Evolutionary conservation across 2,329 filamentous ascomycete species (phyloP).

Genomic region (Diaporthe capsici): DNA sequence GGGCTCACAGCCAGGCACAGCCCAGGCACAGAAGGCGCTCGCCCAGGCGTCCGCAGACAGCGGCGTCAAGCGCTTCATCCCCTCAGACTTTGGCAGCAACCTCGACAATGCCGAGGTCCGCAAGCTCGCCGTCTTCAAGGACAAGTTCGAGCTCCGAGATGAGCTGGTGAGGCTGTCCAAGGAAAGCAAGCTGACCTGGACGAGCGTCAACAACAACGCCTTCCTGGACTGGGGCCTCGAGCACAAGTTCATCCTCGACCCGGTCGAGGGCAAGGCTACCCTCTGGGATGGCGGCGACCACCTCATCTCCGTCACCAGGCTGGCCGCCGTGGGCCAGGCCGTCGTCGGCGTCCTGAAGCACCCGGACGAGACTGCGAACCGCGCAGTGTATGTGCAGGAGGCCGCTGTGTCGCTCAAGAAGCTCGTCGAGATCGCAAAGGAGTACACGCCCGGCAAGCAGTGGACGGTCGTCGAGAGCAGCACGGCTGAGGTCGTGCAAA

Average conservation of each 20-base stretch:
- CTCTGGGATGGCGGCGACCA: constrained; percentile 66
- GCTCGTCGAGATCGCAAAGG: constrained; percentile 34
- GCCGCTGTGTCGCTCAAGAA: constrained; percentile 31
- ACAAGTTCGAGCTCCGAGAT: constrained; percentile 61
- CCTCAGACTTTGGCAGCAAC: constrained; percentile 67
- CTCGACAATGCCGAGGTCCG: constrained; percentile 54
- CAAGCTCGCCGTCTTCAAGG: constrained; percentile 64
- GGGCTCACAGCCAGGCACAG: constrained; percentile 41
- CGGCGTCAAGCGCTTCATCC: constrained; percentile 72
- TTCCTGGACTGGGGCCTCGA: constrained; percentile 72
- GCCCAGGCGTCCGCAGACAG: constrained; percentile 71
- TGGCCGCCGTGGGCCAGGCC: constrained; percentile 61
- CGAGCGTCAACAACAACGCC: constrained; percentile 63
- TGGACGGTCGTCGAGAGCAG: constrained; percentile 26
- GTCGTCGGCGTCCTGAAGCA: constrained; percentile 64
- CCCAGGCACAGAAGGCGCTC: constrained; percentile 61
- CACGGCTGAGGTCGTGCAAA: constrained; percentile 14
- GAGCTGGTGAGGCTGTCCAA: constrained; percentile 57
- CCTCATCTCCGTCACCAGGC: constrained; percentile 61
- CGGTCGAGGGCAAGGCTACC: constrained; percentile 55
- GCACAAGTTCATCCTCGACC: constrained; percentile 60
- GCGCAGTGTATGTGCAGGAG: constrained; percentile 60
- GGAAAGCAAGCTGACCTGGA: constrained; percentile 65
- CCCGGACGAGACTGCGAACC: constrained; percentile 67
- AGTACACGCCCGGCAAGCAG: constrained; percentile 24